A percentile compares a stretch with the other conserved stretches of the same genome.
phyloP scores from a whole-genome alignment of 2,329 filamentous ascomycete genomes.

The Aspergillus oerlinghausenensis region DNA sequence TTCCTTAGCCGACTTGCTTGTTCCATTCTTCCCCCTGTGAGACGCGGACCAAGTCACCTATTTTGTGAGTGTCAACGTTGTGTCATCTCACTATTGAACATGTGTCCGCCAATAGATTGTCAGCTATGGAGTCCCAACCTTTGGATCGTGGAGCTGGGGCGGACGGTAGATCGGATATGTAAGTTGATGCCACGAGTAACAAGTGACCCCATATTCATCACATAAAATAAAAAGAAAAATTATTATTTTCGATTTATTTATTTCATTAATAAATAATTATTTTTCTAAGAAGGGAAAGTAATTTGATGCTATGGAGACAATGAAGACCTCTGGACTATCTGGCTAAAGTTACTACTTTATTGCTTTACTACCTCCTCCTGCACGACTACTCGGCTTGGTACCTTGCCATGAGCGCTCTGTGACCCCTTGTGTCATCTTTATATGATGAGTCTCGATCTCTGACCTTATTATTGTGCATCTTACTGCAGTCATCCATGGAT shows the following conservation, averaged over 20 bases:
- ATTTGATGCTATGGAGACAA: not conserved
- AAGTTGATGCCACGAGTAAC: not conserved
- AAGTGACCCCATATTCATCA: not conserved
- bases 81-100: slow-evolving; percentile 34
- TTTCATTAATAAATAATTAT: slow-evolving; percentile 1
- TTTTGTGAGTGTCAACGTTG: slow-evolving; percentile 36
- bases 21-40: slow-evolving; percentile 6
- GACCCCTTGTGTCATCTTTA: slow-evolving; percentile 21
- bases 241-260: not conserved
- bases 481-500: slow-evolving; percentile 18
- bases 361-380: slow-evolving; percentile 1
- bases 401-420: slow-evolving; percentile 19
- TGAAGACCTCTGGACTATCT: not conserved
- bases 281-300: not conserved
- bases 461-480: slow-evolving; percentile 13
- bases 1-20: slow-evolving; percentile 12
- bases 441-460: slow-evolving; percentile 15
- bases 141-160: slow-evolving; percentile 35
- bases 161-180: slow-evolving; percentile 30
- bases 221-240: not conserved
- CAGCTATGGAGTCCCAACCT: not conserved
- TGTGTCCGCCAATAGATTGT: slow-evolving; percentile 13
- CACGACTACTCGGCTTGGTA: slow-evolving; percentile 8
- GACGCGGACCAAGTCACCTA: slow-evolving; percentile 15
- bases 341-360: not conserved